phyloP scores from a whole-genome alignment of 306 rosid species.

The Hippophae rhamnoides region DNA sequence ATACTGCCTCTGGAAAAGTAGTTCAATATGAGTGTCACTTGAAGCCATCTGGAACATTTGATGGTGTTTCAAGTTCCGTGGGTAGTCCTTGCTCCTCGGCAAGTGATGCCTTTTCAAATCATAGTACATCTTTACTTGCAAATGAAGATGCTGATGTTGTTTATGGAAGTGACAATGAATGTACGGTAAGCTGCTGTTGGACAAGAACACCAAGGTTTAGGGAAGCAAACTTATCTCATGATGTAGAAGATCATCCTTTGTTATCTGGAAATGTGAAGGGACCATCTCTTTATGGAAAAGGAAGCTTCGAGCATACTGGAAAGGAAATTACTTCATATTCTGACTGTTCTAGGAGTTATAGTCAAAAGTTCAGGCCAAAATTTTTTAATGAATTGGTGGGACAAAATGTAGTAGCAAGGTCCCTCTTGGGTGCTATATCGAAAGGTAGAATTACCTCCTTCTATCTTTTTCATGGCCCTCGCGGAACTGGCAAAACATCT shows the following conservation, averaged over 20 bases:
- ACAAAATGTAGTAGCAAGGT: slow-evolving; percentile 65
- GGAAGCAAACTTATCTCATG: slow-evolving; percentile 28
- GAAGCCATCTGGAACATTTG: slow-evolving; percentile 20
- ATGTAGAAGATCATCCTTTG: slow-evolving; percentile 48
- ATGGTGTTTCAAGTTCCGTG: slow-evolving; percentile 25
- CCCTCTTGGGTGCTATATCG: slow-evolving; percentile 64
- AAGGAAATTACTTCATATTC: slow-evolving; percentile 32
- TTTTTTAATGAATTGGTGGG: slow-evolving; percentile 75
- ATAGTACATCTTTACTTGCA: slow-evolving; percentile 11
- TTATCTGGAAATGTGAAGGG: slow-evolving; percentile 32
- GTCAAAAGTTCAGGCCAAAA: slow-evolving; percentile 65
- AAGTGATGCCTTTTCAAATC: slow-evolving; percentile 28
- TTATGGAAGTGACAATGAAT: slow-evolving; percentile 35
- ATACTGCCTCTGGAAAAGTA: slow-evolving; percentile 16
- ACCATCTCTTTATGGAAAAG: slow-evolving; percentile 14
- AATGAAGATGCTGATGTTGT: slow-evolving; percentile 35
- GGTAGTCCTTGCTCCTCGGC: slow-evolving; percentile 47
- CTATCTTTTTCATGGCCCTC: slow-evolving; percentile 77
- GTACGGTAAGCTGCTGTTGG: slow-evolving; percentile 60
- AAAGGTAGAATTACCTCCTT: slow-evolving; percentile 57
- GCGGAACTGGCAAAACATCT: slow-evolving; percentile 85
- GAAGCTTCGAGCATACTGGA: slow-evolving; percentile 26
- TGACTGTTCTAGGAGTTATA: slow-evolving; percentile 54
- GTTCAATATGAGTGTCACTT: slow-evolving; percentile 19
- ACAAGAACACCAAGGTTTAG: slow-evolving; percentile 56